These are phyloP conservation scores for Xylariaceae sp. DNA, from an alignment of 2,329 filamentous ascomycete genomes.

Conservation along the genomic window DNA sequence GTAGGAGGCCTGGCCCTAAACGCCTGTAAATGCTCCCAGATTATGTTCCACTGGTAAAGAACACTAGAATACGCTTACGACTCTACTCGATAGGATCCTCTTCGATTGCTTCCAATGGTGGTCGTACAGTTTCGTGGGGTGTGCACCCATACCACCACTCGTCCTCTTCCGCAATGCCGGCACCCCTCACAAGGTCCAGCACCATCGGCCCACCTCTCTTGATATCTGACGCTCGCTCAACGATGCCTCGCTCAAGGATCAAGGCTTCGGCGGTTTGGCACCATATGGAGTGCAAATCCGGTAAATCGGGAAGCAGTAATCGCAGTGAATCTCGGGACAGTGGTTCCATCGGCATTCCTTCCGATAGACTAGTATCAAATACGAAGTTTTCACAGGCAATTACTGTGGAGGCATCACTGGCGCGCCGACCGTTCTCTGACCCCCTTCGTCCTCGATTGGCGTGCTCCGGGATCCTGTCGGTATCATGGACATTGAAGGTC, in stretches of 20 bases:
- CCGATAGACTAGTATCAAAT: conserved; percentile 55
- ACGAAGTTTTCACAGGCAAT: conserved; percentile 36
- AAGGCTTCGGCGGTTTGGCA: conserved; percentile 58
- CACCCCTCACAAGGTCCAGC: conserved; percentile 60
- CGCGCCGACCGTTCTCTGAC: conserved; percentile 24
- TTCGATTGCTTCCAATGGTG: conserved; percentile 46
- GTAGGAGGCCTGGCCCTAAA: conserved; percentile 6
- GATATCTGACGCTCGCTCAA: conserved; percentile 55
- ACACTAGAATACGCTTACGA: conserved; percentile 6
- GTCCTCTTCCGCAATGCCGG: conserved; percentile 55
- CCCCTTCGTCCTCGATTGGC: conserved; percentile 21
- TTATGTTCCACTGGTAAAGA: conserved; percentile 3
- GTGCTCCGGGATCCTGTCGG: conserved; percentile 11
- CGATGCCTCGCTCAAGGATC: conserved; percentile 56
- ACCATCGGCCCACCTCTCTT: conserved; percentile 60
- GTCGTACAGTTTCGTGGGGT: conserved; percentile 48
- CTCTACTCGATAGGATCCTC: conserved; percentile 43
- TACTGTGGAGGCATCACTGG: conserved; percentile 23
- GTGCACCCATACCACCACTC: conserved; percentile 59
- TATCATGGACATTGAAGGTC: conserved; percentile 31
- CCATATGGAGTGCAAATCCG: conserved; percentile 58
- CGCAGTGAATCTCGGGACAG: conserved; percentile 47
- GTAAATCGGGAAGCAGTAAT: conserved; percentile 50
- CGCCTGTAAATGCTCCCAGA: conserved; percentile 26
- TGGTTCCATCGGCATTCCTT: conserved; percentile 59